Evolutionary conservation across 78 protist genomes (phyloP).

Genomic region (Blattamonas nauphoetae): DNA sequence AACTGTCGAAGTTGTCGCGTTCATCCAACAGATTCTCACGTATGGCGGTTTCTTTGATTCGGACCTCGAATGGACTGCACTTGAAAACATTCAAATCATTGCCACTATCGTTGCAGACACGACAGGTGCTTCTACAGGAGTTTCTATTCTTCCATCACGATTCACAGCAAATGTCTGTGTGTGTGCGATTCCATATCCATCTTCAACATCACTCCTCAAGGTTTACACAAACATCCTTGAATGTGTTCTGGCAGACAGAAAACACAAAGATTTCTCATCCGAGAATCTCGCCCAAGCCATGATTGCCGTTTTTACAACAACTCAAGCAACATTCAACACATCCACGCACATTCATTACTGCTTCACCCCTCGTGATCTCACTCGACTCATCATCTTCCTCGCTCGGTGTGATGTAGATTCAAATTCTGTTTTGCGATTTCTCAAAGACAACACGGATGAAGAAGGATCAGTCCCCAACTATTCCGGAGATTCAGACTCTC

Average conservation of each 20-base stretch:
- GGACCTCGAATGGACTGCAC: slow-evolving; percentile 51
- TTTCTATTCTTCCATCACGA: slow-evolving; percentile 40
- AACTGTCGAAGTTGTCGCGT: slow-evolving; percentile 6
- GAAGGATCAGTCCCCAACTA: not conserved
- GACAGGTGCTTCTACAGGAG: slow-evolving; percentile 39
- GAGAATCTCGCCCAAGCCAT: not conserved
- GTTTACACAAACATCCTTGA: not conserved
- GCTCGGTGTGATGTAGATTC: slow-evolving; percentile 29
- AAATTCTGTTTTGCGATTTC: not conserved
- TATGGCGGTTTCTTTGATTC: slow-evolving; percentile 67
- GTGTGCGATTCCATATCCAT: slow-evolving; percentile 3
- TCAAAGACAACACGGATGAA: not conserved
- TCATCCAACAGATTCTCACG: not conserved
- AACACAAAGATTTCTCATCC: not conserved
- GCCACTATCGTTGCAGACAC: slow-evolving; percentile 31
- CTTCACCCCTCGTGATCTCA: slow-evolving; percentile 68
- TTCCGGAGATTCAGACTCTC: not conserved
- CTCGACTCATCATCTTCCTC: slow-evolving; percentile 44
- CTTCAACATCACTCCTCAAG: not conserved
- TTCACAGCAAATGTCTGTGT: slow-evolving; percentile 46
- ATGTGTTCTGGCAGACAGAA: not conserved
- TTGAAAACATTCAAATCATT: slow-evolving; percentile 53
- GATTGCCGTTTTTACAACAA: not conserved
- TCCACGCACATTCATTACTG: slow-evolving; percentile 47
- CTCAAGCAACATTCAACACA: not conserved